phyloP scores from a whole-genome alignment of 1,139 yeast species.

The Yamadazyma dendronema region DNA sequence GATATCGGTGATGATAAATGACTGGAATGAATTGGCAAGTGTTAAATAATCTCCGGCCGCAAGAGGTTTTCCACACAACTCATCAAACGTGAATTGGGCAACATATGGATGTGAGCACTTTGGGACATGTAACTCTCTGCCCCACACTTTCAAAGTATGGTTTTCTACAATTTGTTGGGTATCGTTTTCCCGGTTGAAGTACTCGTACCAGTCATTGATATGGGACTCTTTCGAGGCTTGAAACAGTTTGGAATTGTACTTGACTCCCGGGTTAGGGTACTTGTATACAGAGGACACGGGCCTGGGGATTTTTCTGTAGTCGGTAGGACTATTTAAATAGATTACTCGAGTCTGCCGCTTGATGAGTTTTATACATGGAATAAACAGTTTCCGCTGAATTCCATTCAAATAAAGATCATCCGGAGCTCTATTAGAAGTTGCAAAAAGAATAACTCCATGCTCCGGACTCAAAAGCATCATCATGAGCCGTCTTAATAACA shows the following conservation, averaged over 20 bases:
- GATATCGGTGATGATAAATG: constrained; percentile 85
- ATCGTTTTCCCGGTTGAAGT: constrained; percentile 53
- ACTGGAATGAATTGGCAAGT: constrained; percentile 71
- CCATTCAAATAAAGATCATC: constrained; percentile 92
- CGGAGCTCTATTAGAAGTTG: constrained; percentile 94
- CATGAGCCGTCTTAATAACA: constrained; percentile 79
- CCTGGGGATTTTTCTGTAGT: constrained; percentile 83
- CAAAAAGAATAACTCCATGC: constrained; percentile 83
- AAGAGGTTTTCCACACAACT: constrained; percentile 80
- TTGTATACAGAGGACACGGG: constrained; percentile 82
- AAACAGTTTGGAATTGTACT: constrained; percentile 52
- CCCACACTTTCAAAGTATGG: constrained; percentile 72
- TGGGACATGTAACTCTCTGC: constrained; percentile 77
- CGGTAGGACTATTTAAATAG: constrained; percentile 85
- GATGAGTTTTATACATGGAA: constrained; percentile 85
- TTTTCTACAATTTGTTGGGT: constrained; percentile 29
- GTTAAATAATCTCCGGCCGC: constrained; percentile 97
- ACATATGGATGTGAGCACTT: constrained; percentile 72
- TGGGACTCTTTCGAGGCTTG: constrained; percentile 59
- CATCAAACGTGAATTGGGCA: constrained; percentile 84
- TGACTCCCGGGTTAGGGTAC: constrained; percentile 64
- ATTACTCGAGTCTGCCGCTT: constrained; percentile 74
- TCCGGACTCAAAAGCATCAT: constrained; percentile 60
- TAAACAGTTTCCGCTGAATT: constrained; percentile 83
- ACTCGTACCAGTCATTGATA: constrained; percentile 71